A percentile compares a stretch with the other conserved stretches of the same genome.
These are phyloP conservation scores for Zalerion maritima DNA, from an alignment of 495 filamentous ascomycete species.

Conservation along the genomic window DNA sequence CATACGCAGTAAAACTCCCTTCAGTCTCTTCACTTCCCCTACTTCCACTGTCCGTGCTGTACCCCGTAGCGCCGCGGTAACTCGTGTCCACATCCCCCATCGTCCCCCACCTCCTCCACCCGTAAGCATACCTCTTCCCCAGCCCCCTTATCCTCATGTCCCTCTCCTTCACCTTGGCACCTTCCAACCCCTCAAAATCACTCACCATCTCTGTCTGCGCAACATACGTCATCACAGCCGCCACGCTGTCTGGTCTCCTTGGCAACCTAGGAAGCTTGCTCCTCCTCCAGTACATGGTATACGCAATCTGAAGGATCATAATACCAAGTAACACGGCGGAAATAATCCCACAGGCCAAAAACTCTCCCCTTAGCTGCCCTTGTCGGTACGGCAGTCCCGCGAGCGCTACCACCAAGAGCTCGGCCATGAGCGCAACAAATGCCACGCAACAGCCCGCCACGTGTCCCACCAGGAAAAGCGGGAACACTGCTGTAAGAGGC, in stretches of 20 bases:
- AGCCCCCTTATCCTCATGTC: conserved; percentile 6
- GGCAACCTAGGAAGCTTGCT: conserved; percentile 9
- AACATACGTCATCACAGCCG: conserved; percentile 12
- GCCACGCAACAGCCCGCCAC: conserved; percentile 11
- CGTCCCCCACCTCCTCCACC: conserved; percentile 10
- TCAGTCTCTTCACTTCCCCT: no score
- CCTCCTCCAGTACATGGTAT: conserved; percentile 8
- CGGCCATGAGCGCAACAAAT: conserved; percentile 11
- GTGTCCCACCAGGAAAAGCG: conserved; percentile 11
- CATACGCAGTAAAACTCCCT: no score
- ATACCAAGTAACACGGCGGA: conserved; percentile 8
- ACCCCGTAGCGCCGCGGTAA: no score
- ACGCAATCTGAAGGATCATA: conserved; percentile 11
- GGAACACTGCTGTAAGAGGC: conserved; percentile 15
- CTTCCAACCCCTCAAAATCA: conserved; percentile 9
- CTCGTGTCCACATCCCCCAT: no score
- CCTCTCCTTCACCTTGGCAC: conserved; percentile 3
- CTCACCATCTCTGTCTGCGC: conserved; percentile 10
- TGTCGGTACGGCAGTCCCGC: conserved; percentile 16
- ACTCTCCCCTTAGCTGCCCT: conserved; percentile 16
- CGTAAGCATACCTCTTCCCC: conserved; percentile 14
- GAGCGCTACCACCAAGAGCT: conserved; percentile 16
- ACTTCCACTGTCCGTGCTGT: no score
- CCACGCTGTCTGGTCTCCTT: conserved; percentile 10
- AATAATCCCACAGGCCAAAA: conserved; percentile 13